Percentiles rank a stretch among this genome's conserved stretches.
phyloP scores from a whole-genome alignment of 495 filamentous ascomycete species.

The Trichoderma gamsii region DNA sequence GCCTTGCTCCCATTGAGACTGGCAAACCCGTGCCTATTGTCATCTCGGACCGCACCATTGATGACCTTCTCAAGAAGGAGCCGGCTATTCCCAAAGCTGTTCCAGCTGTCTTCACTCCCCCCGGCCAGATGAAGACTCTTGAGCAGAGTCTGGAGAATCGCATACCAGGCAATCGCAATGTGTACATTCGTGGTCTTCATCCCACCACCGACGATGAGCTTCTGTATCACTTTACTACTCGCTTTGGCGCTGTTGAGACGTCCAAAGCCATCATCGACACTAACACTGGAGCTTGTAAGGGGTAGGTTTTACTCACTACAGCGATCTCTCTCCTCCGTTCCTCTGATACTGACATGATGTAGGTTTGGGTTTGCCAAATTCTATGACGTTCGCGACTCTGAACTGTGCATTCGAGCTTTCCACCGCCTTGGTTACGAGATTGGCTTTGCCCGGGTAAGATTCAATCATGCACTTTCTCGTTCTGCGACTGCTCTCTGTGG shows the following conservation, averaged over 20 bases:
- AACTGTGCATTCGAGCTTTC: slow-evolving; percentile 94
- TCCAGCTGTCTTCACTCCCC: slow-evolving; percentile 72
- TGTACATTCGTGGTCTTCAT: slow-evolving; percentile 93
- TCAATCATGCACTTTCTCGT: not conserved
- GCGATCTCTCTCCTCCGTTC: not conserved
- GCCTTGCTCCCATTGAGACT: slow-evolving; percentile 23
- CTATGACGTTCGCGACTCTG: slow-evolving; percentile 75
- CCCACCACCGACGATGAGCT: slow-evolving; percentile 93
- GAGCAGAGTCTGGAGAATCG: slow-evolving; percentile 90
- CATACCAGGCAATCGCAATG: slow-evolving; percentile 77
- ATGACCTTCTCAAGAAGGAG: slow-evolving; percentile 63
- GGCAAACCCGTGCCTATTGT: slow-evolving; percentile 40
- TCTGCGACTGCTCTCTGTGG: not conserved
- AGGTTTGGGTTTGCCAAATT: slow-evolving; percentile 98
- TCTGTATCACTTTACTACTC: slow-evolving; percentile 69
- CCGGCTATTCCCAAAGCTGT: slow-evolving; percentile 85
- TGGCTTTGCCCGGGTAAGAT: slow-evolving; percentile 78
- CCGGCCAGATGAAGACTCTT: slow-evolving; percentile 68
- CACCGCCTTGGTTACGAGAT: slow-evolving; percentile 91
- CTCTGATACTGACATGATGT: slow-evolving; percentile 19
- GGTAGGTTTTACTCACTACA: slow-evolving; percentile 47
- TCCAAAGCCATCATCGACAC: slow-evolving; percentile 97
- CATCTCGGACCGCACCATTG: slow-evolving; percentile 55
- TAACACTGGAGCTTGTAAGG: slow-evolving; percentile 86
- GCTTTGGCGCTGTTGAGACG: slow-evolving; percentile 86